Evolutionary conservation across 495 filamentous ascomycete genomes (phyloP).

Genomic region (Trichoderma virens): DNA sequence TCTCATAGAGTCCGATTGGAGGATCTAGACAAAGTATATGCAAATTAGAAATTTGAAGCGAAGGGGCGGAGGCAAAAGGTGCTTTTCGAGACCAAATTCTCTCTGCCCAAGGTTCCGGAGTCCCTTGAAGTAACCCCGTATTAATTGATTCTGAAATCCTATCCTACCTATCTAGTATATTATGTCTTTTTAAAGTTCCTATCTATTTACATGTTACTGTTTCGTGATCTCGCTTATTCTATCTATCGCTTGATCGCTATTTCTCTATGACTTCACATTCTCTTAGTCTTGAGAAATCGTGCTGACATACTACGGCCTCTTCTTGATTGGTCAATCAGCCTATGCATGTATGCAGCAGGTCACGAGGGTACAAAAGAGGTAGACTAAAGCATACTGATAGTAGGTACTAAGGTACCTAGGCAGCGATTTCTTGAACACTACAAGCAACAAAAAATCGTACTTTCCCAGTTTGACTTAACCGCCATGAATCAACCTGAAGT

Average conservation of each 20-base stretch:
- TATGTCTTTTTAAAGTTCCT: too few relatives aligned
- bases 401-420: neutral
- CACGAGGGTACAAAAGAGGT: neutral
- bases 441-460: neutral
- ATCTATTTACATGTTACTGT: too few relatives aligned
- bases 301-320: too few relatives aligned
- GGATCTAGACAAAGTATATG: slow-evolving; percentile 64
- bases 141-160: too few relatives aligned
- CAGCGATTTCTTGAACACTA: neutral
- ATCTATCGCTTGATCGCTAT: too few relatives aligned
- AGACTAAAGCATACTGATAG: too few relatives aligned
- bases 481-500: neutral
- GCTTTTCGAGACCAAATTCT: slow-evolving; percentile 62
- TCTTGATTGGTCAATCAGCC: neutral
- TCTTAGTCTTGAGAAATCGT: too few relatives aligned
- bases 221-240: too few relatives aligned
- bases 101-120: slow-evolving; percentile 44
- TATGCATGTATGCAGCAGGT: neutral
- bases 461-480: neutral
- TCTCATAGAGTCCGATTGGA: slow-evolving; percentile 69
- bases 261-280: too few relatives aligned
- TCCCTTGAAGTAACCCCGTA: slow-evolving; percentile 46
- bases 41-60: slow-evolving; percentile 65
- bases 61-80: slow-evolving; percentile 66
- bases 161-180: too few relatives aligned